Base-by-base conservation (phyloP, 225 moss, liverwort and hornwort genomes). In the Pseudisothecium myosuroides region DNA sequence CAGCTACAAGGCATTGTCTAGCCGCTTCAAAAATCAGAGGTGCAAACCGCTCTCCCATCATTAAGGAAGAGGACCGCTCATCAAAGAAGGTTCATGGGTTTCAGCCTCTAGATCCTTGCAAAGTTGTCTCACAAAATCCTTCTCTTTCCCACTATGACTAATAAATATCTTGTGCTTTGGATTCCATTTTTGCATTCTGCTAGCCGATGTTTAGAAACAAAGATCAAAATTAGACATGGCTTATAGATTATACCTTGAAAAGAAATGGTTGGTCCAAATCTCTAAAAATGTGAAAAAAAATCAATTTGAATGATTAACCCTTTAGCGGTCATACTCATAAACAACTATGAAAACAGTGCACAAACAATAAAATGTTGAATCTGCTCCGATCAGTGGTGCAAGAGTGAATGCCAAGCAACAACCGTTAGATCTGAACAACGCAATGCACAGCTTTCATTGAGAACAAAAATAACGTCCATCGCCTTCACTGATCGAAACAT, bases 221-320 rank as follows among this genome's bases (percentile, higher is more conserved):
- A 60, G 3, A 32, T 22, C 2, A 34, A 0, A 20, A 49, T 16
- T 23, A 14, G 6, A 45, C 1, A 36, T 14, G 11, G 2, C 16
- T 39, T 5, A 14, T 32, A 64, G 21, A 47, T 17, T 76, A 14
- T 9, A 54, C 34, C 34, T 52, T 27, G 29, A 58, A 59, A 60
- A 2, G 3, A 41, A 59, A 81, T 17, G 0, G 9, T 58, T 76
- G 52, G 36, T 52, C 9, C 23, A 36, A 36, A 76, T 36, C 23
- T 52, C 36, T 13, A 54, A 14, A 34, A 7, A 21, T 34, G 22
- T 14, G 22, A 36, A n/a, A n/a, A n/a, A n/a, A n/a, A n/a, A n/a
- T n/a, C n/a, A n/a, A n/a, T n/a, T n/a, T n/a, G n/a, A n/a, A n/a
- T n/a, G n/a, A n/a, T n/a, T n/a, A n/a, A n/a, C n/a, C n/a, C n/a